Evolutionary conservation across 495 filamentous ascomycete species (phyloP), one percentile per base, ranked within the genome.

Genomic region (Penicillium lividum): DNA sequence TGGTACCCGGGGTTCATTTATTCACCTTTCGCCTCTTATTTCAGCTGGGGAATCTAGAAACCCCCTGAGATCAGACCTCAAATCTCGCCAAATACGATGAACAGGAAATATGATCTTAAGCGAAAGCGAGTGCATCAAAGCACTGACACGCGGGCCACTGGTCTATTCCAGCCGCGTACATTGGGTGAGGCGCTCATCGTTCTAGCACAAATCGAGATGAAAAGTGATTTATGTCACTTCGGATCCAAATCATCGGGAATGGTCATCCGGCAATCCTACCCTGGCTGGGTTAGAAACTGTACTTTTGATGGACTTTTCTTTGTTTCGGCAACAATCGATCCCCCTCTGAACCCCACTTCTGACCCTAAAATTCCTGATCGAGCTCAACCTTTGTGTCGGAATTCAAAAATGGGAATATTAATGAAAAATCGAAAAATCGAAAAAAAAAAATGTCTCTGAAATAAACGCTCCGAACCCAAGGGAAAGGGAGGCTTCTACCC

Each of bases 41-140:
- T 62, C 54, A 62, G 50, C 54, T 56, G 38, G 22, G 9, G 30
- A 27, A 36, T 11, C 25, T 3, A 10, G 30, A 36, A 43, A 3
- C 53, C 63, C 66, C 67, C 64, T 69, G 67, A 67, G 64, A 63
- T 69, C 64, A 63, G 64, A 65, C 67, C 45, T 62, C 53, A 38
- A 57, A 51, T 59, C 47, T 29, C 45, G 46, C 54, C 33, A 42
- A 30, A 25, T 56, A 7, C 40, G 46, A 31, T 49, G 27, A 48
- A 48, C 28, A 49, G 10, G 46, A 49, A 49, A 31, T 29, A 46
- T 44, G 16, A 31, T 42, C 40, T 28, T 40, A 49, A 36, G 36
- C 29, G 47, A 30, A 27, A 22, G 36, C 40, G 40, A 56, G 58
- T 59, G 56, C 58, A 66, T 60, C 44, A 33, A 53, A 57, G 50